Percentiles rank a stretch among this genome's conserved stretches.
Conservation (phyloP, 768 basidiomycete species). For the Gyrodon lividus region DNA sequence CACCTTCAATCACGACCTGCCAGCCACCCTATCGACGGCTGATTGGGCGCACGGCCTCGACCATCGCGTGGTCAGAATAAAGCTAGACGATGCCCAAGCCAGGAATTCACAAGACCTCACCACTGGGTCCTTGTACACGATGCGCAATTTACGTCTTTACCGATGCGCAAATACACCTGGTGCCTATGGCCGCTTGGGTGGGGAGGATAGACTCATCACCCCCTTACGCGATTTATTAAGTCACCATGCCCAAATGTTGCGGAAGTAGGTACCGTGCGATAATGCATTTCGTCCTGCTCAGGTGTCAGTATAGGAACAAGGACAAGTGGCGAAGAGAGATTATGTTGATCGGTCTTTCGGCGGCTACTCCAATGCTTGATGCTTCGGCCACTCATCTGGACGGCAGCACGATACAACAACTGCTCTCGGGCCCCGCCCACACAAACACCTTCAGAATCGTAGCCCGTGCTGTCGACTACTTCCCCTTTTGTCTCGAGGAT, state of each 20-base stretch:
- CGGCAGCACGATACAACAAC: slow-evolving; percentile 37
- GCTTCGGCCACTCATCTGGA: not conserved
- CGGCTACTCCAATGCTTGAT: not conserved
- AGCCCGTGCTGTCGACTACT: slow-evolving; percentile 55
- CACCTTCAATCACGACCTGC: slow-evolving; percentile 47
- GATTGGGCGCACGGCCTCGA: slow-evolving; percentile 47
- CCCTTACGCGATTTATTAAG: slow-evolving; percentile 14
- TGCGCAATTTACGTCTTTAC: slow-evolving; percentile 54
- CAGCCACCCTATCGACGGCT: slow-evolving; percentile 24
- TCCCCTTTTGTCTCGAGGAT: slow-evolving; percentile 49
- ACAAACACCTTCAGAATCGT: slow-evolving; percentile 42
- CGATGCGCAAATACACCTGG: slow-evolving; percentile 18
- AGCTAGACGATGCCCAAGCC: slow-evolving; percentile 48
- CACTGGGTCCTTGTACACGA: slow-evolving; percentile 43
- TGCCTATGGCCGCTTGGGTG: slow-evolving; percentile 28
- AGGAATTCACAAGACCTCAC: slow-evolving; percentile 37
- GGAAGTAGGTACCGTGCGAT: slow-evolving; percentile 13
- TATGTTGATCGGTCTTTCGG: slow-evolving; percentile 5
- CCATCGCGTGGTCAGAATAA: slow-evolving; percentile 51
- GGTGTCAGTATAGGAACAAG: slow-evolving; percentile 29
- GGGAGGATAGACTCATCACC: slow-evolving; percentile 25
- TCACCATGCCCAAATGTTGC: slow-evolving; percentile 19
- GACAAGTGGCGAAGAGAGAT: slow-evolving; percentile 31
- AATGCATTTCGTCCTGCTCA: slow-evolving; percentile 1
- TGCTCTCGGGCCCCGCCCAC: slow-evolving; percentile 30